A percentile compares a stretch with the other conserved stretches of the same genome.
Conservation (phyloP, 2,329 filamentous ascomycete species). For the Calcarisporium arbuscula region DNA sequence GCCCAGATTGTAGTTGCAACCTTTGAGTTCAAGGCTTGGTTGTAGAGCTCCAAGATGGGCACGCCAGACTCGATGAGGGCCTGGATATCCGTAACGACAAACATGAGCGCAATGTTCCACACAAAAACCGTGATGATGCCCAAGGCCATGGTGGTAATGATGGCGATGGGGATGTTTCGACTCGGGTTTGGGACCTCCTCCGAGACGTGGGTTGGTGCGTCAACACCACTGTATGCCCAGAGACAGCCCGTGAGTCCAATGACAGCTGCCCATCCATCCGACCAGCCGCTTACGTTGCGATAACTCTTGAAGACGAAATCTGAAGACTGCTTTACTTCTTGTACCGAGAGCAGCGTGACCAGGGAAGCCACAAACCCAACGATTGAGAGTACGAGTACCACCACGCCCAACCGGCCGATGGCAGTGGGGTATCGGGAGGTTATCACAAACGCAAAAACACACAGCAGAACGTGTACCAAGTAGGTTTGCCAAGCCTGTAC, state of each 20-base stretch:
- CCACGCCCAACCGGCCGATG: slow-evolving; percentile 16
- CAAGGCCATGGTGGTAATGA: slow-evolving; percentile 16
- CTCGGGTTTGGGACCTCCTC: slow-evolving; percentile 19
- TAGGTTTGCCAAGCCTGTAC: slow-evolving; percentile 19
- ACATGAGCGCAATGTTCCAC: slow-evolving; percentile 19
- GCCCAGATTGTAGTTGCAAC: slow-evolving; percentile 19
- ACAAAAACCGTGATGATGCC: slow-evolving; percentile 15
- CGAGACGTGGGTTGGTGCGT: slow-evolving; percentile 15
- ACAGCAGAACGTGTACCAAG: slow-evolving; percentile 16
- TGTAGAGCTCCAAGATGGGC: slow-evolving; percentile 18
- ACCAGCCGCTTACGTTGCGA: slow-evolving; percentile 17
- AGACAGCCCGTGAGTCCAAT: slow-evolving; percentile 17
- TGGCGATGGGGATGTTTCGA: slow-evolving; percentile 17
- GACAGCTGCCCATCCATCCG: slow-evolving; percentile 17
- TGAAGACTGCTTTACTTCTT: slow-evolving; percentile 13
- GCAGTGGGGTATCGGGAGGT: slow-evolving; percentile 15
- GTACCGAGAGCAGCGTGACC: slow-evolving; percentile 14
- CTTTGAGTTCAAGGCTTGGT: slow-evolving; percentile 15
- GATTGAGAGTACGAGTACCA: slow-evolving; percentile 15
- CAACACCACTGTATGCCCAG: slow-evolving; percentile 17
- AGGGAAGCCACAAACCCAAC: slow-evolving; percentile 18
- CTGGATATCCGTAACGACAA: slow-evolving; percentile 16
- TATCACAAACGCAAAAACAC: slow-evolving; percentile 14
- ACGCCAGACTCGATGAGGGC: slow-evolving; percentile 16
- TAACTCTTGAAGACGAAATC: slow-evolving; percentile 16